Conservation (phyloP, 345 rosid species). For the Murraya koenigii region DNA sequence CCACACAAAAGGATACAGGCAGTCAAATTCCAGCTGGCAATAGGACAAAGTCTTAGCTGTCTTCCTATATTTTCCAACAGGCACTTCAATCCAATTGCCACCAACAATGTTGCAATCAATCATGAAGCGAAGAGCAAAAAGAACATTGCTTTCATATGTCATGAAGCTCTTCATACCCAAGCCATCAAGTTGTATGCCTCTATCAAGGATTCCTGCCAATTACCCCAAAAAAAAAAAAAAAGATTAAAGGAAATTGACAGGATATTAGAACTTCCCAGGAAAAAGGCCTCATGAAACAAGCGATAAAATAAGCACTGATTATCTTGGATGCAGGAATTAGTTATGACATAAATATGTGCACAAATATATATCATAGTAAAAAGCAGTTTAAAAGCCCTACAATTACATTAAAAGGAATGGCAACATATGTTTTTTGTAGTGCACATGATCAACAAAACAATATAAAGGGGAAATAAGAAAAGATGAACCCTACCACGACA, state of each 20-base stretch:
- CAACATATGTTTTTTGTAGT: not conserved
- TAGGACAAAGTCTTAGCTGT: conserved; percentile 57
- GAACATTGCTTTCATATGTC: conserved; percentile 94
- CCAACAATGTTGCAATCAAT: conserved; percentile 84
- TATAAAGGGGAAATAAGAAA: not conserved
- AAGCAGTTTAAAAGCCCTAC: not conserved
- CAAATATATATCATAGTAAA: not conserved
- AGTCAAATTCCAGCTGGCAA: conserved; percentile 90
- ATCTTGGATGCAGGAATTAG: not conserved
- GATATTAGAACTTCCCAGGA: not conserved
- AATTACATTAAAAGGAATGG: not conserved
- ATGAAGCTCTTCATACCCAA: conserved; percentile 85
- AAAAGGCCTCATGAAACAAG: not conserved
- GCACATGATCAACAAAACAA: not conserved
- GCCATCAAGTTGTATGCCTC: conserved; percentile 92
- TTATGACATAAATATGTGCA: not conserved
- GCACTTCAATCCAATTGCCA: conserved; percentile 97
- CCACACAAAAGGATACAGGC: conserved; percentile 71
- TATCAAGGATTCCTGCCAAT: conserved; percentile 83
- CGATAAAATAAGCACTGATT: not conserved
- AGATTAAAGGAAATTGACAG: not conserved
- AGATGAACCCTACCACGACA: conserved; percentile 64
- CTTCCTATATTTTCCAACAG: conserved; percentile 77
- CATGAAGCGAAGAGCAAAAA: conserved; percentile 96
- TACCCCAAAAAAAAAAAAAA: not conserved